Evolutionary conservation across 2,329 filamentous ascomycete species (phyloP), one percentile per base, ranked within the genome.

Genomic region (Epicoccum nigrum): DNA sequence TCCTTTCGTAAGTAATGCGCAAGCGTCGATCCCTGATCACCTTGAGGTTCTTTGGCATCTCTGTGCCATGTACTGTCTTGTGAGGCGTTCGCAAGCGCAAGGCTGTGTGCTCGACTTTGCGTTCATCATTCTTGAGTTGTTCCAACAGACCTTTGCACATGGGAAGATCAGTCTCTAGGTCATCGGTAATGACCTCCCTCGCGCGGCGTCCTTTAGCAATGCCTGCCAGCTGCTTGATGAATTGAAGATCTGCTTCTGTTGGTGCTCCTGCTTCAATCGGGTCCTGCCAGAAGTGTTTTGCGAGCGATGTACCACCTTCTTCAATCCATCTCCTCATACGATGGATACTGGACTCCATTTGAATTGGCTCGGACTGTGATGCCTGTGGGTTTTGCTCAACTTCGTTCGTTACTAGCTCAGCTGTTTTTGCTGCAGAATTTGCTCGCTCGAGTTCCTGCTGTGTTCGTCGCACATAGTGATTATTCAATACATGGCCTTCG

Each of bases 221-320:
- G 28, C 56, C 58, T n/a, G 40, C 43, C 9, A 58, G 44, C 17
- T 59, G 52, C 21, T 60, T 63, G n/a, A 58, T 51, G 27, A 63
- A 64, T 16, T 59, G 63, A 4, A 60, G 12, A 11, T 61, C 53
- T 2, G 63, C 57, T 20, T 65, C 62, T 12, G 42, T 50, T 9
- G 57, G 51, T n/a, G 65, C 63, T 8, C 55, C 59, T 43, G 63
- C 58, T 38, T 64, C 60, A 9, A 67, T 60, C 6, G 69, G 68
- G 30, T 70, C 65, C 42, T 67, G 63, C 67, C 67, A 72, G 43
- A 72, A 69, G 21, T 67, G 55, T 15, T 59, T 62, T 7, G 64
- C 56, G 16, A 71, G 59, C 11, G 51, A 55, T 12, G 58, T 60
- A 20, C 67, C 59, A 7, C 65, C 54, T 17, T 58, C 58, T 28